Conservation (phyloP, 2,329 filamentous ascomycete species). For the Microcyclospora pomicola region DNA sequence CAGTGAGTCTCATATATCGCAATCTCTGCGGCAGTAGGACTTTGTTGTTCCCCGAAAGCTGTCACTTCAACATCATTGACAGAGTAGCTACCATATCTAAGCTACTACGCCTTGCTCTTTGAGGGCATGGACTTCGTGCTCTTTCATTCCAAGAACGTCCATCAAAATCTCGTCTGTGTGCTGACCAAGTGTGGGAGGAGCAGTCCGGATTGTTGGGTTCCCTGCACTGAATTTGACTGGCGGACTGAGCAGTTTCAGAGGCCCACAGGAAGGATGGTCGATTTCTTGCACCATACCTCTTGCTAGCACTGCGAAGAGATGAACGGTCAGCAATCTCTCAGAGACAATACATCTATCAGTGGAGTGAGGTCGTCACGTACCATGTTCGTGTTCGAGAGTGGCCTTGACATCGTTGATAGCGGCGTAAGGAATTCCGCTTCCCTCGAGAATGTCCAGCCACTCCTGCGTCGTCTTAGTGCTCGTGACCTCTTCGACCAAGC, state of each 20-base stretch:
- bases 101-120: slow-evolving; percentile 54
- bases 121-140: slow-evolving; percentile 46
- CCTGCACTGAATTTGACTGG: slow-evolving; percentile 88
- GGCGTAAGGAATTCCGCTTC: slow-evolving; percentile 86
- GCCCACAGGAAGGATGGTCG: slow-evolving; percentile 68
- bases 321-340: slow-evolving; percentile 1
- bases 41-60: too few species aligned
- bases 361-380: slow-evolving; percentile 29
- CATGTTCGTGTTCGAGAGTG: slow-evolving; percentile 74
- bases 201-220: slow-evolving; percentile 57
- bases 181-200: slow-evolving; percentile 75
- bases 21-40: too few species aligned
- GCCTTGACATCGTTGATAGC: slow-evolving; percentile 86
- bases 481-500: slow-evolving; percentile 63
- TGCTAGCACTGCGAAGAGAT: slow-evolving; percentile 40
- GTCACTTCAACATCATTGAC: too few species aligned
- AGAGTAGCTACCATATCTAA: slow-evolving; percentile 13
- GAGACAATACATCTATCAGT: neutral
- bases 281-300: slow-evolving; percentile 83
- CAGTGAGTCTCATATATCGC: too few species aligned
- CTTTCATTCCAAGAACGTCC: slow-evolving; percentile 47
- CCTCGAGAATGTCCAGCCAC: slow-evolving; percentile 77
- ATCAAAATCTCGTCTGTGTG: slow-evolving; percentile 68
- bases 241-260: slow-evolving; percentile 81
- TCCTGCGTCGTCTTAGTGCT: slow-evolving; percentile 66